Conservation (phyloP, 1,284 basidiomycete genomes). For the Ustilago sp. region DNA sequence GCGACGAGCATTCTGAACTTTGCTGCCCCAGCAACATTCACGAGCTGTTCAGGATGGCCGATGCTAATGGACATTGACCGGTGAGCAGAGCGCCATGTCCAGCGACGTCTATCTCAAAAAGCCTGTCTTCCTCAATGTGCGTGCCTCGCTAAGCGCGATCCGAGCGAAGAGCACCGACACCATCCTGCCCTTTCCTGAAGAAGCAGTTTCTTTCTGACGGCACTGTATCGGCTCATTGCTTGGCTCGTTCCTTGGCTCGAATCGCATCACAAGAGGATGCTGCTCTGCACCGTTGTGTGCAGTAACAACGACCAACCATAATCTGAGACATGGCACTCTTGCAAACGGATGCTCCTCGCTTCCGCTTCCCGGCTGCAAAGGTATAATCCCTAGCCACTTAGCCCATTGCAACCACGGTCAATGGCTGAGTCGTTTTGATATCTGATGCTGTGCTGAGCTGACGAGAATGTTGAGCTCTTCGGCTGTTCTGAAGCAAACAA, state of each 20-base stretch:
- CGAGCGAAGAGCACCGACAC: not conserved
- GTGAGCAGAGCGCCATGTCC: not conserved
- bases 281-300: too few species aligned
- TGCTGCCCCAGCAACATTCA: not conserved
- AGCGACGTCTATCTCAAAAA: too few species aligned
- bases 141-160: constrained; percentile 4
- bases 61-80: not conserved
- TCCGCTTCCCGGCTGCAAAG: too few species aligned
- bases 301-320: not conserved
- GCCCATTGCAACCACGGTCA: too few species aligned
- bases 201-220: not conserved
- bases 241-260: not conserved
- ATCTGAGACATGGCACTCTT: constrained; percentile 2
- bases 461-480: too few species aligned
- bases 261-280: not conserved
- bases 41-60: too few species aligned
- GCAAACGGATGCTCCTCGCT: not conserved
- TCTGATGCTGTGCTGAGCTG: too few species aligned
- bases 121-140: not conserved
- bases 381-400: too few species aligned
- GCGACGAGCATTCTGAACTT: not conserved
- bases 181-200: constrained; percentile 4
- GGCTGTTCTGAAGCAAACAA: too few species aligned
- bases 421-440: too few species aligned
- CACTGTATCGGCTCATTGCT: not conserved